Conservation (phyloP, 768 basidiomycete species). For the Galerina sulciceps region DNA sequence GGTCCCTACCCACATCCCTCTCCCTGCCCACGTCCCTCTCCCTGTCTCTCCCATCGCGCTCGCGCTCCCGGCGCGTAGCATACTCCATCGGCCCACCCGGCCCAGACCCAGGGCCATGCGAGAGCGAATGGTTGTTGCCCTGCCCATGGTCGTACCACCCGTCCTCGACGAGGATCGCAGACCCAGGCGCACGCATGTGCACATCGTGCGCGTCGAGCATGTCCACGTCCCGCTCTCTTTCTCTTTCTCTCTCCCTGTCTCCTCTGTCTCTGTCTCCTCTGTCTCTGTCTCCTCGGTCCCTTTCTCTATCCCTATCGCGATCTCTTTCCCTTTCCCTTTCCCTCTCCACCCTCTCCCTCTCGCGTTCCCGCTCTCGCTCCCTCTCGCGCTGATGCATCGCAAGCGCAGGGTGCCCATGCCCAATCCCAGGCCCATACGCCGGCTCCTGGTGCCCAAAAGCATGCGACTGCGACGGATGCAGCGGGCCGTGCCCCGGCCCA, state of each 20-base stretch:
- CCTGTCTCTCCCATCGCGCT: constrained; percentile 8
- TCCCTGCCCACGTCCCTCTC: constrained; percentile 9
- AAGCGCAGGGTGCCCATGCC: not conserved
- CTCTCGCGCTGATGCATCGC: not conserved
- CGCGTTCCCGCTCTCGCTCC: constrained; percentile 20
- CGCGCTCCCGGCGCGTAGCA: not conserved
- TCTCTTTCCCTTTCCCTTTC: too few species aligned
- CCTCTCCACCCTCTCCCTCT: constrained; percentile 1
- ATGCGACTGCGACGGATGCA: too few species aligned
- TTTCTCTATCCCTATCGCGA: too few species aligned
- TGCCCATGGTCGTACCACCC: not conserved
- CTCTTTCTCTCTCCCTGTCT: constrained; percentile 10
- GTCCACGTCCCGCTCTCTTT: constrained; percentile 6
- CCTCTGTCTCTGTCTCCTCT: too few species aligned
- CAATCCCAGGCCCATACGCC: not conserved
- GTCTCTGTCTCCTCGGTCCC: too few species aligned
- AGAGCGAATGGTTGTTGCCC: not conserved
- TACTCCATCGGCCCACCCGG: not conserved
- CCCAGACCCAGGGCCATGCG: not conserved
- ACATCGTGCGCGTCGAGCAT: constrained; percentile 9
- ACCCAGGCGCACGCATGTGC: not conserved
- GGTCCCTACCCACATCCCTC: constrained; percentile 12
- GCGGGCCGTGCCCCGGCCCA: too few species aligned
- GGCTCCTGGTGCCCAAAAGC: not conserved
- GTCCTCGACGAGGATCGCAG: not conserved